A percentile compares a stretch with the other conserved stretches of the same genome.
Evolutionary conservation across 2,329 filamentous ascomycete genomes (phyloP).

Genomic region (Neopestalotiopsis clavispora): DNA sequence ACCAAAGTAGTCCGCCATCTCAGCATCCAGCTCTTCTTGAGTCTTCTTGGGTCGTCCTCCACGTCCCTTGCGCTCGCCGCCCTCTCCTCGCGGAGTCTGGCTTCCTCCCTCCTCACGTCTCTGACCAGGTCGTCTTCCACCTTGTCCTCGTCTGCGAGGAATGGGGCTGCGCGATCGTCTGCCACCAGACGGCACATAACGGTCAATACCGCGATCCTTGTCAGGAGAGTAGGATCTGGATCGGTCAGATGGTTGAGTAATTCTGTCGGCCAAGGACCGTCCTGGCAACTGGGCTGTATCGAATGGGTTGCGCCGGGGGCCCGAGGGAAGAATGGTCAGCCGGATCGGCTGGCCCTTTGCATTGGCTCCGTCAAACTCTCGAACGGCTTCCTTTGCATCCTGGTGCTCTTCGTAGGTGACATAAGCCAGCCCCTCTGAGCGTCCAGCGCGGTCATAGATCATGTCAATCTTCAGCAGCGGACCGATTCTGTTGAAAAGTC

Average conservation of each 20-base stretch:
- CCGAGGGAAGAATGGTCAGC: conserved; percentile 66
- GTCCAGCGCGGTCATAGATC: conserved; percentile 84
- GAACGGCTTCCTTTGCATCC: conserved; percentile 76
- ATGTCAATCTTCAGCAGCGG: conserved; percentile 72
- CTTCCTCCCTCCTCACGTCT: conserved; percentile 48
- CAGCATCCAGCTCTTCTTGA: conserved; percentile 89
- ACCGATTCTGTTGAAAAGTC: conserved; percentile 80
- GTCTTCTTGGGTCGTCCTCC: conserved; percentile 79
- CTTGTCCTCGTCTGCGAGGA: conserved; percentile 53
- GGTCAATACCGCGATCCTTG: conserved; percentile 72
- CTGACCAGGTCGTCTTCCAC: conserved; percentile 46
- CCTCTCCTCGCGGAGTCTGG: conserved; percentile 42
- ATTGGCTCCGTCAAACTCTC: conserved; percentile 87
- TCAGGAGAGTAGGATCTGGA: conserved; percentile 67
- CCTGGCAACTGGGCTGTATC: conserved; percentile 60
- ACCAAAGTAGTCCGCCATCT: conserved; percentile 94
- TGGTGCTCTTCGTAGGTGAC: conserved; percentile 76
- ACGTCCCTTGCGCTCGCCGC: conserved; percentile 45
- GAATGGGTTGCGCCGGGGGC: conserved; percentile 60
- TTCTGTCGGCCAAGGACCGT: conserved; percentile 64
- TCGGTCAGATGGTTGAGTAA: conserved; percentile 59
- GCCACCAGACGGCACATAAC: conserved; percentile 71
- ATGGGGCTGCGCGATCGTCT: conserved; percentile 65
- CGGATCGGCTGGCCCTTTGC: conserved; percentile 87
- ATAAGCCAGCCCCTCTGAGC: conserved; percentile 83